Conservation (phyloP, 225 moss, liverwort and hornwort genomes). For the Sphagnum contortum region DNA sequence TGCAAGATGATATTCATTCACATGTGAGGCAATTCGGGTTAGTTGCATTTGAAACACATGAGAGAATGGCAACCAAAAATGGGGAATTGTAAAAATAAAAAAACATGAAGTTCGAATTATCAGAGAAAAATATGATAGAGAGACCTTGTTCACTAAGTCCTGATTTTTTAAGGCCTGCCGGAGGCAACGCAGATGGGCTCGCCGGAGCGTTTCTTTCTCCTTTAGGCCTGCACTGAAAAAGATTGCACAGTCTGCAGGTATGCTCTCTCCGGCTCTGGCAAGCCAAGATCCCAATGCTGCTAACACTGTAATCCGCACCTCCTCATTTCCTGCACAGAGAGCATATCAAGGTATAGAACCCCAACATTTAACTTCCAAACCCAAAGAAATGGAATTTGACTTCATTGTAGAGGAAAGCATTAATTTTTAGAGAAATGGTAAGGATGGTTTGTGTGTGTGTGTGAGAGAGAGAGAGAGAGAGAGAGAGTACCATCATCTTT, state of each 20-base stretch:
- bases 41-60: too few species aligned
- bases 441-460: too few species aligned
- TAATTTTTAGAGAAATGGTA: too few species aligned
- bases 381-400: too few species aligned
- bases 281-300: constrained; percentile 79
- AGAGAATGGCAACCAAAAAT: too few species aligned
- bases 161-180: constrained; percentile 57
- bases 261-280: constrained; percentile 42
- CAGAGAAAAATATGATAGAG: not conserved
- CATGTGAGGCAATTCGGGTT: too few species aligned
- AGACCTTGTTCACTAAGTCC: constrained; percentile 58
- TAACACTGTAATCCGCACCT: constrained; percentile 75
- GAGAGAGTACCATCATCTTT: constrained; percentile 79
- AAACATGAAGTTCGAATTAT: too few species aligned
- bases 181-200: constrained; percentile 91
- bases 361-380: not conserved
- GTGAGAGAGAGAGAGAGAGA: too few species aligned
- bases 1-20: too few species aligned
- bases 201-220: constrained; percentile 84
- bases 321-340: constrained; percentile 70
- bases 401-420: too few species aligned
- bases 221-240: constrained; percentile 79
- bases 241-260: constrained; percentile 43
- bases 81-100: too few species aligned
- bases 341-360: not conserved